Evolutionary conservation across 139 green algal species (phyloP).

Genomic region (Diplosphaera chodatii): DNA sequence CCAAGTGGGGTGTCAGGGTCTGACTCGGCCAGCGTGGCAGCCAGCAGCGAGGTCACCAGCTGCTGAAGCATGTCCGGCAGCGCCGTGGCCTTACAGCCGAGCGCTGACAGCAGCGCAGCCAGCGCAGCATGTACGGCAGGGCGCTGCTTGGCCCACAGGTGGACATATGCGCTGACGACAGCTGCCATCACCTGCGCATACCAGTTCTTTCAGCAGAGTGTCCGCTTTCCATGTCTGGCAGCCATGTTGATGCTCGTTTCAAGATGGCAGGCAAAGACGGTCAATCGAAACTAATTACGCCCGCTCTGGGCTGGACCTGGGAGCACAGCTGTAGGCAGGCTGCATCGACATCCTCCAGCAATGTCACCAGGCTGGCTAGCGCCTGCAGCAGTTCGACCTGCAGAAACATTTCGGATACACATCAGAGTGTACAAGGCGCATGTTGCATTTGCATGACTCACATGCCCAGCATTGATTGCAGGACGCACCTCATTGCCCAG

Average conservation of each 20-base stretch:
- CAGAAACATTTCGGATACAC: neutral
- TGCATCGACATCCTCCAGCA: neutral
- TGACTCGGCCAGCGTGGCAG: neutral
- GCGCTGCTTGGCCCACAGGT: constrained; percentile 13
- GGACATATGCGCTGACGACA: neutral
- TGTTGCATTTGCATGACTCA: too few species aligned
- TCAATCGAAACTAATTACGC: too few species aligned
- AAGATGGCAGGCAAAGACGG: too few species aligned
- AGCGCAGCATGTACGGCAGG: constrained; percentile 10
- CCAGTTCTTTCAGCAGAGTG: too few species aligned
- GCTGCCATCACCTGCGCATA: neutral
- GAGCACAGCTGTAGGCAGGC: constrained; percentile 9
- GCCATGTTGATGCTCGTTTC: too few species aligned
- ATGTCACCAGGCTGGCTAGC: constrained; percentile 1
- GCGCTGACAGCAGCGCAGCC: constrained; percentile 2
- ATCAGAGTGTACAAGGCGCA: too few species aligned
- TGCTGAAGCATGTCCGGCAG: constrained; percentile 4
- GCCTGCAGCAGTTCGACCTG: constrained; percentile 16
- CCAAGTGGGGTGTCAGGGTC: neutral
- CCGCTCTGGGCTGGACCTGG: neutral
- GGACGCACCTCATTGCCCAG: too few species aligned
- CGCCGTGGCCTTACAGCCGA: neutral
- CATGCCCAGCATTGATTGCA: too few species aligned
- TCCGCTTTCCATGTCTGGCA: too few species aligned
- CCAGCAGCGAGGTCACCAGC: constrained; percentile 2